Evolutionary conservation across 352 stramenopile species (phyloP).

Genomic region (Globisporangium megalacanthum): DNA sequence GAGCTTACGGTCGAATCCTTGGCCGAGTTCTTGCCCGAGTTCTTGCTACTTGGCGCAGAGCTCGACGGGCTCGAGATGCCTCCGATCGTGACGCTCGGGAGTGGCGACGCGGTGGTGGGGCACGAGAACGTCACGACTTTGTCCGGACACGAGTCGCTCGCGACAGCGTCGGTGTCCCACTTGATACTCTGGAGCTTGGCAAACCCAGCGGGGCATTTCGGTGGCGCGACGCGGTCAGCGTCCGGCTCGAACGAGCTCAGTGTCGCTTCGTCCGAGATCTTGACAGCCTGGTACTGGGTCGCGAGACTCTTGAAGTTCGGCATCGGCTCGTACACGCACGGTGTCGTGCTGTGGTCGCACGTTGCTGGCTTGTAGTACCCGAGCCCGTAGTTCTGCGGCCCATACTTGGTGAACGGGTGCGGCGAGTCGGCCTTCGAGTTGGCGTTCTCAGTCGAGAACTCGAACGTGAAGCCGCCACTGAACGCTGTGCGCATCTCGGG

Average conservation of each 20-base stretch:
- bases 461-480: constrained; percentile 70
- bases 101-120: not conserved
- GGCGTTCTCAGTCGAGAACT: constrained; percentile 60
- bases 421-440: constrained; percentile 30
- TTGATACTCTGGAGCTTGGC: too few relatives aligned
- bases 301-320: constrained; percentile 73
- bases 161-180: too few relatives aligned
- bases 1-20: not conserved
- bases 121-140: too few relatives aligned
- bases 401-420: constrained; percentile 14
- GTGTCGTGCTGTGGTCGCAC: constrained; percentile 53
- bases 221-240: too few relatives aligned
- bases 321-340: constrained; percentile 60
- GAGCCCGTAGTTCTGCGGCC: constrained; percentile 57
- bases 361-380: constrained; percentile 65
- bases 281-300: constrained; percentile 64
- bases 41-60: not conserved
- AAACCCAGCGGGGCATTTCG: too few relatives aligned
- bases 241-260: too few relatives aligned
- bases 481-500: constrained; percentile 57
- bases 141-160: too few relatives aligned
- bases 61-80: not conserved
- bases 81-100: not conserved
- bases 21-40: not conserved
- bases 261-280: constrained; percentile 19